Conservation (phyloP, 2,329 filamentous ascomycete genomes). For the Aspergillus fumigatiaffinis region DNA sequence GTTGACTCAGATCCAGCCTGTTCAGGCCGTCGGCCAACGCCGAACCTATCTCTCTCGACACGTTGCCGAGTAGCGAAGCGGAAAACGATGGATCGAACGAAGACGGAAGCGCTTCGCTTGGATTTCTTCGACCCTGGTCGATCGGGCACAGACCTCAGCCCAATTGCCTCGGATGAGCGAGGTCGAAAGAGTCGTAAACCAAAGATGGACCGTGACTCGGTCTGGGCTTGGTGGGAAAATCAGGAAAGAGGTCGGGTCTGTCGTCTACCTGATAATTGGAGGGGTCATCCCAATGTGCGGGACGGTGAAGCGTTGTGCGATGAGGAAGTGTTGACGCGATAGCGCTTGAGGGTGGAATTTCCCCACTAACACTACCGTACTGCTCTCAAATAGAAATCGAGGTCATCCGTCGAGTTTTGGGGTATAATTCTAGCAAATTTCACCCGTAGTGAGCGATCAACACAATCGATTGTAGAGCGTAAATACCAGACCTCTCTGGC, state of each 20-base stretch:
- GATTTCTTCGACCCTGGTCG: constrained; percentile 10
- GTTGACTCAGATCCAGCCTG: constrained; percentile 45
- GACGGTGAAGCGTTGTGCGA: constrained; percentile 32
- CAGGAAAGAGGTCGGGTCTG: neutral
- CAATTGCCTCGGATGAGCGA: neutral
- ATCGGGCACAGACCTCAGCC: neutral
- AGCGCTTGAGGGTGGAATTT: constrained; percentile 1
- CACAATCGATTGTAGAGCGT: neutral
- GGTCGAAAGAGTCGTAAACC: neutral
- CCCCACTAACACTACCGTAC: constrained; percentile 18
- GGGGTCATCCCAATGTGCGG: constrained; percentile 31
- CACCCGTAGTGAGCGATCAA: neutral
- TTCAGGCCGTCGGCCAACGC: constrained; percentile 47
- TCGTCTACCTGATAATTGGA: constrained; percentile 21
- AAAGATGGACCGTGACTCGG: neutral
- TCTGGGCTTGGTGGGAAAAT: neutral
- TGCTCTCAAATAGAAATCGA: constrained; percentile 5
- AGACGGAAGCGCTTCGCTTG: constrained; percentile 6
- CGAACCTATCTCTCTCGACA: constrained; percentile 44
- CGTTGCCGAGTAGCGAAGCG: constrained; percentile 34
- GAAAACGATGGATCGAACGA: constrained; percentile 1
- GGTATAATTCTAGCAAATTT: neutral
- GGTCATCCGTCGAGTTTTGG: neutral
- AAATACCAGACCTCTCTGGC: constrained; percentile 1
- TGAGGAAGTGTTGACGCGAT: constrained; percentile 22